phyloP scores from a whole-genome alignment of 352 stramenopile genomes.

The Pythium aphanidermatum region DNA sequence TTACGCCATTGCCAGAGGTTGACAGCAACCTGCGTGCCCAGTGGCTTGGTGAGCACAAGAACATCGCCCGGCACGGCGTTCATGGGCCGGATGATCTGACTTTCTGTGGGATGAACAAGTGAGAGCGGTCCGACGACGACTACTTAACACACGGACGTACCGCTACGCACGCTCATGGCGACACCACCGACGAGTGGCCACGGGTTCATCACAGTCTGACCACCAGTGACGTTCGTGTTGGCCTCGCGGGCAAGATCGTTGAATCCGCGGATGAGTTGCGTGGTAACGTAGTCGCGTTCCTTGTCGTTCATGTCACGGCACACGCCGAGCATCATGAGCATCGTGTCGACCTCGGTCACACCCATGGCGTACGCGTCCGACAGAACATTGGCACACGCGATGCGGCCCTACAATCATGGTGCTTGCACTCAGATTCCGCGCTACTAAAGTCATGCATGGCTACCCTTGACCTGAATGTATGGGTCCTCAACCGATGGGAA shows the following conservation, averaged over 20 bases:
- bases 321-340: constrained; percentile 93
- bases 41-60: constrained; percentile 91
- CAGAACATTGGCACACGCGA: constrained; percentile 93
- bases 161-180: constrained; percentile 82
- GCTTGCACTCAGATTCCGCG: not conserved
- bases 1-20: constrained; percentile 93
- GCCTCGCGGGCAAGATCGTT: constrained; percentile 85
- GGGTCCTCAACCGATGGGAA: constrained; percentile 93
- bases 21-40: constrained; percentile 93
- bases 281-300: constrained; percentile 90
- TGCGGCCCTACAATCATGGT: constrained; percentile 62
- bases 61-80: constrained; percentile 87
- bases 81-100: constrained; percentile 86
- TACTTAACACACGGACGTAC: constrained; percentile 35
- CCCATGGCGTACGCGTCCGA: constrained; percentile 94
- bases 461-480: constrained; percentile 61
- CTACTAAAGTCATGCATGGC: not conserved
- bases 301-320: constrained; percentile 90
- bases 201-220: constrained; percentile 95
- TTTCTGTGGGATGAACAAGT: constrained; percentile 27
- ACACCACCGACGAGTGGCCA: constrained; percentile 95
- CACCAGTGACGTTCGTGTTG: constrained; percentile 89
- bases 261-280: constrained; percentile 93
- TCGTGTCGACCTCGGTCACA: constrained; percentile 91
- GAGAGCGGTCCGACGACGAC: not conserved